These are phyloP conservation scores for Metschnikowia cubensis DNA, from an alignment of 805 yeast species.

Conservation along the genomic window DNA sequence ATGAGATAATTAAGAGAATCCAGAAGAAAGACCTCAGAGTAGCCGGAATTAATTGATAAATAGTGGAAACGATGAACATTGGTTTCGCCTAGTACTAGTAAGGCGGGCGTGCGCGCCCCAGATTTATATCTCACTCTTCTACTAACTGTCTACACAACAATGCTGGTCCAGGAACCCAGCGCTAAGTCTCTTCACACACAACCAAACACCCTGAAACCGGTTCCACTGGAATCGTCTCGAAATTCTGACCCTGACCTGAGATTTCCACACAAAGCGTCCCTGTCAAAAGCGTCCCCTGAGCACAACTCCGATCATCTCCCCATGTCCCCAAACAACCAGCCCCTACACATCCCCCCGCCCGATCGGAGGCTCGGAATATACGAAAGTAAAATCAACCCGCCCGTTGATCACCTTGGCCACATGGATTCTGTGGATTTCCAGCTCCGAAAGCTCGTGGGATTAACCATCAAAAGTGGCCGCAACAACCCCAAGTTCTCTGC, in stretches of 20 bases:
- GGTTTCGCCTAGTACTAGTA: not conserved
- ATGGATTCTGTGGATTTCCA: slow-evolving; percentile 25
- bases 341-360: slow-evolving; percentile 9
- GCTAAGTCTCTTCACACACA: not conserved
- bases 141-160: not conserved
- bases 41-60: too few species aligned
- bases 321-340: not conserved
- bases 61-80: too few species aligned
- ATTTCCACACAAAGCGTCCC: not conserved
- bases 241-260: not conserved
- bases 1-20: too few species aligned
- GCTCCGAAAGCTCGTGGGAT: slow-evolving; percentile 26
- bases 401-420: not conserved
- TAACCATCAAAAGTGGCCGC: slow-evolving; percentile 20
- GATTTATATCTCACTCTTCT: not conserved
- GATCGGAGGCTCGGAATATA: slow-evolving; percentile 9
- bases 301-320: not conserved
- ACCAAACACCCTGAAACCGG: not conserved
- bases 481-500: slow-evolving; percentile 20
- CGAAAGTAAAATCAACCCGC: slow-evolving; percentile 2
- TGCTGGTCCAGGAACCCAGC: slow-evolving; percentile 1
- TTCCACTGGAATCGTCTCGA: not conserved
- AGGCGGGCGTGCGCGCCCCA: not conserved
- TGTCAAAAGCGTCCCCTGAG: not conserved
- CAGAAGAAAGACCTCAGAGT: too few species aligned